A percentile compares a stretch with the other conserved stretches of the same genome.
phyloP scores from a whole-genome alignment of 768 basidiomycete species.

The Macrolepiota albuminosa region DNA sequence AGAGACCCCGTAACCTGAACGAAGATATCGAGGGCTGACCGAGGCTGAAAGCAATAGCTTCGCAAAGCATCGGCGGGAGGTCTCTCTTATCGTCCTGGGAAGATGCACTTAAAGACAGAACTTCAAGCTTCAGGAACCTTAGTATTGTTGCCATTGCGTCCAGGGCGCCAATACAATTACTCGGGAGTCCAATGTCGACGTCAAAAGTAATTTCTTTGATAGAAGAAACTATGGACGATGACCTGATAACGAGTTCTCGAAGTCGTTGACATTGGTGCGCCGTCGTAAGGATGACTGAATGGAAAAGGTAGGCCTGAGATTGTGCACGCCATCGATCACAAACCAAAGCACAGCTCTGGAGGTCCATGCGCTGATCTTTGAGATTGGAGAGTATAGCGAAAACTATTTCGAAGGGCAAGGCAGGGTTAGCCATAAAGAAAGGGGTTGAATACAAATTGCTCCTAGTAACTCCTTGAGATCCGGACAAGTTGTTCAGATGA shows the following conservation, averaged over 20 bases:
- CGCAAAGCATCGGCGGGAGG: neutral
- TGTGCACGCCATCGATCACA: conserved; percentile 7
- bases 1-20: neutral
- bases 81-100: neutral
- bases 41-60: neutral
- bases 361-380: neutral
- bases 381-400: conserved; percentile 5
- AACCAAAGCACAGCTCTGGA: conserved; percentile 8
- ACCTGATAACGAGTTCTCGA: neutral
- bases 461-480: neutral
- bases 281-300: neutral
- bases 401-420: conserved; percentile 5
- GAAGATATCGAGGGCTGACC: conserved; percentile 1
- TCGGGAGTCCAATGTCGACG: neutral
- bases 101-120: neutral
- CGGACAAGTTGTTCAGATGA: neutral
- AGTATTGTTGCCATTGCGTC: neutral
- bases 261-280: conserved; percentile 5
- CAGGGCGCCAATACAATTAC: neutral
- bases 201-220: conserved; percentile 4
- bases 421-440: neutral
- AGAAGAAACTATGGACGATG: neutral
- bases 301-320: conserved; percentile 7
- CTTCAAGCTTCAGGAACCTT: conserved; percentile 1
- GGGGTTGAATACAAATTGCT: neutral